These are phyloP conservation scores for Pseudogymnoascus sp. DNA, from an alignment of 2,329 filamentous ascomycete species.

Conservation along the genomic window DNA sequence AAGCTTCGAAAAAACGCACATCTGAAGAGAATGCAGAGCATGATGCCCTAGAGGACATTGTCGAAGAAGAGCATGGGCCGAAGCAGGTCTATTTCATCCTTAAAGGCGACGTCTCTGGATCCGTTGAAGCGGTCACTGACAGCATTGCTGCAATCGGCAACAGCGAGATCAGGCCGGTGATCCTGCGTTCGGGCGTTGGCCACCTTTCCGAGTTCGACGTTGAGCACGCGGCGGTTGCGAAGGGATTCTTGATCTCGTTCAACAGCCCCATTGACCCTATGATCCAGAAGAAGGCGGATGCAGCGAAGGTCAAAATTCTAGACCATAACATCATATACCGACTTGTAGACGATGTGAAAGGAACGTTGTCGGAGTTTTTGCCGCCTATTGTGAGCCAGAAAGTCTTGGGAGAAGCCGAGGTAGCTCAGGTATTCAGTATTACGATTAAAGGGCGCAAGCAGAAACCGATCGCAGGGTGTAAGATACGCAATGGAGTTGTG, in stretches of 20 bases:
- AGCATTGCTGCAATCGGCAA: slow-evolving; percentile 72
- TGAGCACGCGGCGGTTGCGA: slow-evolving; percentile 72
- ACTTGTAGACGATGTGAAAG: slow-evolving; percentile 64
- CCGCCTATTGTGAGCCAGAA: slow-evolving; percentile 56
- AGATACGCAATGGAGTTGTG: slow-evolving; percentile 72
- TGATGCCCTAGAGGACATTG: slow-evolving; percentile 21
- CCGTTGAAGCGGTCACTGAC: slow-evolving; percentile 80
- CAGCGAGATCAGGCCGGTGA: slow-evolving; percentile 68
- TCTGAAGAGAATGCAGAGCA: slow-evolving; percentile 20
- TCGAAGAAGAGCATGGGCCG: slow-evolving; percentile 34
- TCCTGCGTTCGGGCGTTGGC: slow-evolving; percentile 73
- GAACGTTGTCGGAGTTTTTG: slow-evolving; percentile 60
- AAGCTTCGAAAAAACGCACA: slow-evolving; percentile 31
- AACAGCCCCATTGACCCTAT: slow-evolving; percentile 62
- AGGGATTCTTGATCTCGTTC: slow-evolving; percentile 76
- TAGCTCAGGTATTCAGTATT: slow-evolving; percentile 77
- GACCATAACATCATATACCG: slow-evolving; percentile 84
- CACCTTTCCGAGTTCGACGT: slow-evolving; percentile 78
- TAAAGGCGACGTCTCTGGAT: slow-evolving; percentile 89
- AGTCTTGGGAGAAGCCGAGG: slow-evolving; percentile 81
- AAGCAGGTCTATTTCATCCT: slow-evolving; percentile 70
- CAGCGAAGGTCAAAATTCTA: slow-evolving; percentile 65
- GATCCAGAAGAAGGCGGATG: slow-evolving; percentile 62
- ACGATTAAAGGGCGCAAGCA: slow-evolving; percentile 63
- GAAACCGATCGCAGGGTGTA: slow-evolving; percentile 77